Conservation (phyloP, 352 stramenopile genomes). For the Pythium myriotylum region DNA sequence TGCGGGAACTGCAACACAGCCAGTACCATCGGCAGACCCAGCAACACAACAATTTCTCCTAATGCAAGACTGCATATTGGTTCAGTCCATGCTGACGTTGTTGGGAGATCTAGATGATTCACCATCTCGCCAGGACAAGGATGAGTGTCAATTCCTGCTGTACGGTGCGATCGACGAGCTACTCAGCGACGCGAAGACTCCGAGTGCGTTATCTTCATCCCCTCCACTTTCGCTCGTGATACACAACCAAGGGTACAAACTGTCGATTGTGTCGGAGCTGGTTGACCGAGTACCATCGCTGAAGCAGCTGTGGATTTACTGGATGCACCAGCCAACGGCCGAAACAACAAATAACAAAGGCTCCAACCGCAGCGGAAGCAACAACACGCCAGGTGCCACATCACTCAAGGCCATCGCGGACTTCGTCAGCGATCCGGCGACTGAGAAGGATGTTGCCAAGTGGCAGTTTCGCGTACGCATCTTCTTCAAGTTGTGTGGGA, state of each 20-base stretch:
- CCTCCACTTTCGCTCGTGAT: conserved; percentile 44
- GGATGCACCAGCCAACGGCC: conserved; percentile 35
- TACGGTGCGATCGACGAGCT: conserved; percentile 11
- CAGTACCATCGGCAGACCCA: conserved; percentile 17
- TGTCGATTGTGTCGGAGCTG: conserved; percentile 33
- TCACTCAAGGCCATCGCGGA: conserved; percentile 52
- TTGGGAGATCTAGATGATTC: conserved; percentile 13
- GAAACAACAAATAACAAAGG: conserved; percentile 5
- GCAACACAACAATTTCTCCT: conserved; percentile 49
- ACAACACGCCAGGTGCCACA: conserved; percentile 4
- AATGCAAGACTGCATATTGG: conserved; percentile 60
- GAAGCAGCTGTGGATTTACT: conserved; percentile 55
- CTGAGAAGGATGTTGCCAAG: conserved; percentile 53
- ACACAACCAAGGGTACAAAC: conserved; percentile 57
- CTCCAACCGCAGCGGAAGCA: background rate
- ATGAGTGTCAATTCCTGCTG: conserved; percentile 11
- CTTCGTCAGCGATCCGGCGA: conserved; percentile 42
- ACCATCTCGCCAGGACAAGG: background rate
- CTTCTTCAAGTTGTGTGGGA: conserved; percentile 52
- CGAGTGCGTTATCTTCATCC: conserved; percentile 3
- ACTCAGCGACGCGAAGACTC: background rate
- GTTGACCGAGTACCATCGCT: conserved; percentile 42
- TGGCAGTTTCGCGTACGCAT: conserved; percentile 58
- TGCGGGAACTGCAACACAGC: conserved; percentile 2
- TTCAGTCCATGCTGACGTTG: conserved; percentile 48